Conservation (phyloP, 768 basidiomycete species). For the Neoboletus subvelutipes region DNA sequence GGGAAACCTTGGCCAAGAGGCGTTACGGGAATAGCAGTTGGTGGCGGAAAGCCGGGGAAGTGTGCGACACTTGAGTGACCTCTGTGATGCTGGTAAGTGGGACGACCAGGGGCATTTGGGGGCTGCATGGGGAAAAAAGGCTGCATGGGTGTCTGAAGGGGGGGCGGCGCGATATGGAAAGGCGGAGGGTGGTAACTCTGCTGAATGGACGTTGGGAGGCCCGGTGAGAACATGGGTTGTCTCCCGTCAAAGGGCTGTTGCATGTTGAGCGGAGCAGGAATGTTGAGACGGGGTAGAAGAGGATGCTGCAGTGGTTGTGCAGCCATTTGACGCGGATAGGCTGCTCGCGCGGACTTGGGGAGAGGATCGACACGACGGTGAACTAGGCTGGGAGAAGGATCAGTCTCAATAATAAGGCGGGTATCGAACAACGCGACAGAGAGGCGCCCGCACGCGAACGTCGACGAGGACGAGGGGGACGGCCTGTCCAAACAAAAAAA, state of each 20-base stretch:
- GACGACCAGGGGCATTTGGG: conserved; percentile 51
- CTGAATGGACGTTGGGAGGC: conserved; percentile 58
- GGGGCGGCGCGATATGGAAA: conserved; percentile 43
- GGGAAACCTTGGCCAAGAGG: conserved; percentile 61
- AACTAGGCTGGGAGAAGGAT: not conserved
- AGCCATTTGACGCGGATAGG: conserved; percentile 18
- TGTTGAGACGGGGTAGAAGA: conserved; percentile 55
- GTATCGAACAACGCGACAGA: not conserved
- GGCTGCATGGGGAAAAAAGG: conserved; percentile 56
- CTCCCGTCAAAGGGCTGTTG: conserved; percentile 54
- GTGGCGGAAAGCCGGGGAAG: conserved; percentile 60
- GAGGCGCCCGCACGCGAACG: conserved; percentile 5
- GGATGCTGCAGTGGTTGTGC: conserved; percentile 46
- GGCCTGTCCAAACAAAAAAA: conserved; percentile 1
- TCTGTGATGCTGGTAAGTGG: conserved; percentile 50
- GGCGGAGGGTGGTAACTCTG: conserved; percentile 54
- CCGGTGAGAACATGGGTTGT: conserved; percentile 62
- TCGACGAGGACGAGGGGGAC: conserved; percentile 4
- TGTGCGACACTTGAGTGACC: conserved; percentile 62
- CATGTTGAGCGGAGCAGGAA: conserved; percentile 51
- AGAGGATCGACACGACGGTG: not conserved
- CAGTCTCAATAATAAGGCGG: not conserved
- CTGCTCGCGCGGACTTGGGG: not conserved
- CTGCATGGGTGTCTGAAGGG: conserved; percentile 75
- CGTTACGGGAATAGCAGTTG: conserved; percentile 54